phyloP scores from a whole-genome alignment of 768 basidiomycete genomes.

The Cyathus striatus region DNA sequence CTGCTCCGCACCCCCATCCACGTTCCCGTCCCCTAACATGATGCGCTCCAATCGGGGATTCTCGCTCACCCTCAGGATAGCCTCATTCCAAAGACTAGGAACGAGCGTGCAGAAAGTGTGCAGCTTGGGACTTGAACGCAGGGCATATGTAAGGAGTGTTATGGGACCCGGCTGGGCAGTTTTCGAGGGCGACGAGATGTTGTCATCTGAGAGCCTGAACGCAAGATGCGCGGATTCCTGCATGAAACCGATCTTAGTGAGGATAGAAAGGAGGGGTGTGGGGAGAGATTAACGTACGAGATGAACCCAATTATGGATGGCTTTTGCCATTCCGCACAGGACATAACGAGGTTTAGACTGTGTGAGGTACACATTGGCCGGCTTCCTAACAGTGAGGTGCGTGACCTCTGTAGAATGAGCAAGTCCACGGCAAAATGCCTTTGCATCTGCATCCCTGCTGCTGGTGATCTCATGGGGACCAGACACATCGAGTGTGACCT shows the following conservation, averaged over 20 bases:
- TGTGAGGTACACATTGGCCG: conserved; percentile 47
- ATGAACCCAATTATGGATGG: conserved; percentile 34
- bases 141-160: conserved; percentile 23
- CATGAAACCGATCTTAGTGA: background rate
- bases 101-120: conserved; percentile 47
- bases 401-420: conserved; percentile 17
- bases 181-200: conserved; percentile 5
- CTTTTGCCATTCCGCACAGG: conserved; percentile 39
- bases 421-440: conserved; percentile 37
- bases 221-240: conserved; percentile 52
- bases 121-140: conserved; percentile 36
- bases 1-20: conserved; percentile 6
- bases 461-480: conserved; percentile 17
- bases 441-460: conserved; percentile 17
- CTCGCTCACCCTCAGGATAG: conserved; percentile 41
- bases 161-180: conserved; percentile 19
- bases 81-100: conserved; percentile 54
- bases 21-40: conserved; percentile 21
- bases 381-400: conserved; percentile 51
- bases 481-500: conserved; percentile 28
- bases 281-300: conserved; percentile 38
- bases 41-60: conserved; percentile 48
- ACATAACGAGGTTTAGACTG: conserved; percentile 39
- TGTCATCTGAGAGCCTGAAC: conserved; percentile 51
- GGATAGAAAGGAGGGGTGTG: conserved; percentile 1